Base-by-base conservation (phyloP, 2,329 filamentous ascomycete species). In the Apiospora rasikravindrae region DNA sequence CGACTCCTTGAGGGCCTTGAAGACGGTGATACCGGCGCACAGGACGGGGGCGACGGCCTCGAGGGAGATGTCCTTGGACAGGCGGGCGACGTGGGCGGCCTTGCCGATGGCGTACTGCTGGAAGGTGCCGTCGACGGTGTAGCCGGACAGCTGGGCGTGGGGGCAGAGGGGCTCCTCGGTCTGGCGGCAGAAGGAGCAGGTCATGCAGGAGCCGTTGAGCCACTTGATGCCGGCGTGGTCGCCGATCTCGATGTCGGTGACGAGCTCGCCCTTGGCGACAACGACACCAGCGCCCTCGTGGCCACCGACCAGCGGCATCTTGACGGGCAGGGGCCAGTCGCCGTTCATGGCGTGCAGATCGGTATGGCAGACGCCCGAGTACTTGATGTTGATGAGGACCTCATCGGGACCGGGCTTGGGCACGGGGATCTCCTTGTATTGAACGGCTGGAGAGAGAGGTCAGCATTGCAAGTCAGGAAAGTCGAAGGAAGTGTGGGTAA, bases 41-140 rank as follows among this genome's bases (percentile, higher is more conserved):
- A 97, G 89, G 71, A 97, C 88, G 19, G 94, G 94, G 1, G 94
- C 89, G 72, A 97, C 88, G 69, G 90, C 90, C 79, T 95, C 94
- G 64, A 98, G 90, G 73, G 90, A 86, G 74, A 92, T 89, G 22
- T 92, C 90, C 83, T 95, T 92, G 76, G 93, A 93, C 75, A 98
- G 92, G 76, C 92, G 91, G 40, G 94, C 94, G 22, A 96, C 91
- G 82, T 97, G 94, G 24, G 92, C 90, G 22, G 94, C 95, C 83
- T 97, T 97, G 77, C 91, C 95, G 76, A 98, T 90, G 82, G 89
- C 90, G 86, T 97, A 98, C 86, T 98, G 91, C 86, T 98, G 95
- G 89, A 98, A 98, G 57, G 92, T 91, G 44, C 95, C 95, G 81
- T 98, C 94, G 80, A 98, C 94, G 5, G 94, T 97, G 88, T 97